Conservation (phyloP, 2,329 filamentous ascomycete species). For the Ascochyta koolunga region DNA sequence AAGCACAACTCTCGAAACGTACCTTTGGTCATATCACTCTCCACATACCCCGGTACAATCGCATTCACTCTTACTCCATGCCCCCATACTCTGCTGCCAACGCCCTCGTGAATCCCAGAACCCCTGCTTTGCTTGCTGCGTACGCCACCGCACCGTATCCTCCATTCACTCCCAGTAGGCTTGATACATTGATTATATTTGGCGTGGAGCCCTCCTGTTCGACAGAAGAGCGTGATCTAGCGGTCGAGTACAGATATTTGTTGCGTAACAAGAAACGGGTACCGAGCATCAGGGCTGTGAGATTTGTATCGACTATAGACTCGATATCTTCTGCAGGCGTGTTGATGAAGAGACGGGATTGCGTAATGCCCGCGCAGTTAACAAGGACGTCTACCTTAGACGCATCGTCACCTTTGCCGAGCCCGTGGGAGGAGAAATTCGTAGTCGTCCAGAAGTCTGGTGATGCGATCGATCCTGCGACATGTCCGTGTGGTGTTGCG, state of each 20-base stretch:
- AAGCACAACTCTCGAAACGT: not conserved
- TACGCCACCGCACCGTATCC: constrained; percentile 75
- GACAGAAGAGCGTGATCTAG: constrained; percentile 16
- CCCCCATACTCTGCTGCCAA: constrained; percentile 66
- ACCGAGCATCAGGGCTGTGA: constrained; percentile 68
- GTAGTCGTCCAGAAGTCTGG: constrained; percentile 33
- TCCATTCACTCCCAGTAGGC: constrained; percentile 72
- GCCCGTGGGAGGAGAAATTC: constrained; percentile 7
- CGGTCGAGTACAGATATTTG: constrained; percentile 10
- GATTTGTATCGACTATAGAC: constrained; percentile 70
- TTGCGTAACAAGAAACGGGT: constrained; percentile 60
- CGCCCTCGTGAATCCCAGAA: constrained; percentile 73
- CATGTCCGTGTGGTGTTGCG: constrained; percentile 29
- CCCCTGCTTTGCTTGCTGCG: constrained; percentile 79
- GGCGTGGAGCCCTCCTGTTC: constrained; percentile 43
- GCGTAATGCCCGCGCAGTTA: constrained; percentile 78
- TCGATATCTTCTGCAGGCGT: constrained; percentile 60
- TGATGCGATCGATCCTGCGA: constrained; percentile 35
- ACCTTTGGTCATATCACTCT: constrained; percentile 81
- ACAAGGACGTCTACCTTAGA: constrained; percentile 62
- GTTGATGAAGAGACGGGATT: constrained; percentile 67
- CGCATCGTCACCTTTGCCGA: not conserved
- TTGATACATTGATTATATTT: constrained; percentile 81
- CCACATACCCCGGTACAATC: constrained; percentile 81
- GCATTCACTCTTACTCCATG: constrained; percentile 76